These are phyloP conservation scores for Pseudozyma sp. DNA, from an alignment of 1,284 basidiomycete genomes.

Conservation along the genomic window DNA sequence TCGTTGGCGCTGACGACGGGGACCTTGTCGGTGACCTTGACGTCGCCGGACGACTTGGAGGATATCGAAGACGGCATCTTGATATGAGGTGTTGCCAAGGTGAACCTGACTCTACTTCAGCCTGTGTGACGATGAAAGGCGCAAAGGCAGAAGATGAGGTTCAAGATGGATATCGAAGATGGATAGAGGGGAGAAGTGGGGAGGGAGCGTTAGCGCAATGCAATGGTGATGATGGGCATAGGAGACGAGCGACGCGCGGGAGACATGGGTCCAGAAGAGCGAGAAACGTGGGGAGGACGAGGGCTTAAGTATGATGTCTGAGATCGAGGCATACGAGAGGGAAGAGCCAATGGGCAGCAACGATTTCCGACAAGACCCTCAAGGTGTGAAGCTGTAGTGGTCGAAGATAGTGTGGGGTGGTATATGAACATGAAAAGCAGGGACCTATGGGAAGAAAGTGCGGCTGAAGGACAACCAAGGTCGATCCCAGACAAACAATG, in stretches of 20 bases:
- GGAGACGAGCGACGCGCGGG: slow-evolving; percentile 6
- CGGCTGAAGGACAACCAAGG: too few species aligned
- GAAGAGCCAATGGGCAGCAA: not conserved
- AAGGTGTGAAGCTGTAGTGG: too few species aligned
- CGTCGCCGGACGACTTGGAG: slow-evolving; percentile 45
- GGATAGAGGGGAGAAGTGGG: not conserved
- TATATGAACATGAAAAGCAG: too few species aligned
- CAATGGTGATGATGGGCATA: slow-evolving; percentile 18
- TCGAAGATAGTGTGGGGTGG: not conserved
- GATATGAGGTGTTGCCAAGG: not conserved
- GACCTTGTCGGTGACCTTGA: slow-evolving; percentile 31
- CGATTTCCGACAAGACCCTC: not conserved
- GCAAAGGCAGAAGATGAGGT: too few species aligned
- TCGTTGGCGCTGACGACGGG: slow-evolving; percentile 21
- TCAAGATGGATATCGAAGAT: not conserved
- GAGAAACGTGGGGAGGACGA: slow-evolving; percentile 9
- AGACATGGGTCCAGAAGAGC: slow-evolving; percentile 4
- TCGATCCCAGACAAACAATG: too few species aligned
- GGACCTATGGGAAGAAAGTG: too few species aligned
- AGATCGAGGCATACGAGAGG: not conserved
- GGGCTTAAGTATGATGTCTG: slow-evolving; percentile 11
- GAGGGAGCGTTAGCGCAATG: slow-evolving; percentile 8
- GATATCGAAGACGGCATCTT: slow-evolving; percentile 44
- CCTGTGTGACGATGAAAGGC: slow-evolving; percentile 2
- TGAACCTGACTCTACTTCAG: not conserved